phyloP scores from a whole-genome alignment of 2,329 filamentous ascomycete genomes.

The Venturia aucupariae region DNA sequence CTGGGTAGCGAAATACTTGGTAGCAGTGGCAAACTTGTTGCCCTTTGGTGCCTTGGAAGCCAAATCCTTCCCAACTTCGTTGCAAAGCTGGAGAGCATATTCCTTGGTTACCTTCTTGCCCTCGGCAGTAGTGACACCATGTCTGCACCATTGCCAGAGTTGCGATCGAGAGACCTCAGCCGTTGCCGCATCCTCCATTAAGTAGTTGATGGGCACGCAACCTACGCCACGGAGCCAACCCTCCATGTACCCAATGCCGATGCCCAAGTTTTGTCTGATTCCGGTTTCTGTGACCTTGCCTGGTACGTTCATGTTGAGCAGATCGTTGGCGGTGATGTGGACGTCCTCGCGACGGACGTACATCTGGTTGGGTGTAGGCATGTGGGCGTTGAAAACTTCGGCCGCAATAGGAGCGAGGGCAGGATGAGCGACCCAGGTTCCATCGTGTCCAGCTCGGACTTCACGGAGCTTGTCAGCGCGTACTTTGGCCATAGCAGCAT shows the following conservation, averaged over 20 bases:
- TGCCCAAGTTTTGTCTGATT: conserved; percentile 95
- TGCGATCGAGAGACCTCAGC: conserved; percentile 92
- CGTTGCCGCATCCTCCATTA: conserved; percentile 98
- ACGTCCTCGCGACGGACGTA: conserved; percentile 87
- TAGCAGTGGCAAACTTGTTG: conserved; percentile 85
- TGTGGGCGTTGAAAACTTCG: conserved; percentile 94
- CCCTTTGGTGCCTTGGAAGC: conserved; percentile 67
- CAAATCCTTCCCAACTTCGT: conserved; percentile 74
- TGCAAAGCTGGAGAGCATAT: conserved; percentile 76
- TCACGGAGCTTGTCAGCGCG: conserved; percentile 94
- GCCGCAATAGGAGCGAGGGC: conserved; percentile 79
- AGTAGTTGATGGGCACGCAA: conserved; percentile 93
- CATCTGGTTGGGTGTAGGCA: conserved; percentile 97
- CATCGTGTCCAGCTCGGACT: conserved; percentile 89
- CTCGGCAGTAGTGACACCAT: conserved; percentile 66
- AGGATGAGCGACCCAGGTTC: conserved; percentile 95
- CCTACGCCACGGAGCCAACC: conserved; percentile 92
- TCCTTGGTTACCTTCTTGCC: conserved; percentile 90
- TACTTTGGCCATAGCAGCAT: conserved; percentile 87
- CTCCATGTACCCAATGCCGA: conserved; percentile 97
- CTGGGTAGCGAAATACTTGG: conserved; percentile 86
- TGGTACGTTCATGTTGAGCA: conserved; percentile 97
- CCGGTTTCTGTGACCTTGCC: conserved; percentile 87
- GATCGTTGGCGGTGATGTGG: conserved; percentile 72
- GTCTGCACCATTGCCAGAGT: conserved; percentile 90